Evolutionary conservation across 1,284 basidiomycete genomes (phyloP), one percentile per base, ranked within the genome.

Genomic region (Pseudozyma thailandica): DNA sequence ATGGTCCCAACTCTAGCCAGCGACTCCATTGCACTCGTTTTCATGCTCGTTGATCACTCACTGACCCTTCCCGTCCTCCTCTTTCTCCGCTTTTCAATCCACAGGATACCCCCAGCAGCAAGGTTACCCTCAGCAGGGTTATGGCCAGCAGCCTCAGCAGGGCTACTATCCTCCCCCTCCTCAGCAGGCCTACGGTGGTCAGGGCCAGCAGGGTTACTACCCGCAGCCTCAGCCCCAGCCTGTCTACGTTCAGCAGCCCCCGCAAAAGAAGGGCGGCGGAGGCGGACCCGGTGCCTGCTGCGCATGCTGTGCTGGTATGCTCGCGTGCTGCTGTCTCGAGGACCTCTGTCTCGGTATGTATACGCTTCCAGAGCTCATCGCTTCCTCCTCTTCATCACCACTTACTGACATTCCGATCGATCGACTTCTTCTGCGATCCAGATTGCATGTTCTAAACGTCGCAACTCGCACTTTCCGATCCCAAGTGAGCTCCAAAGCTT

Each of bases 271-370:
- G 30, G 60, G 65, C 25, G 71, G 65, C 20, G 56, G 46, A 27
- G 71, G 65, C 2, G 56, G 45, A 1, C 39, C 39, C 6, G 47
- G 39, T 31, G 60, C 56, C 18, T 73, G 71, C 61, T 73, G 71
- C 42, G 71, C 71, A 12, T 73, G 71, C 71, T 73, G 71, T 52
- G 71, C 71, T 38, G 71, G 71, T 73, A 73, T 73, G 71, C 65
- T 73, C 45, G 71, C 71, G 21, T 73, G 71, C 38, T 73, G 71
- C 61, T 73, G 71, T 58, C 65, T 73, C 53, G 71, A 73, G 49
- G 71, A 73, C 46, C 71, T 73, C 41, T 73, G 71, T 69, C 71
- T 73, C 31, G 69, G 62, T 65, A 54, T n/a, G 51, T 50, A 39
- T 13, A 13, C 9, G 15, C 12, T 26, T 21, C n/a, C 15, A n/a